phyloP scores from a whole-genome alignment of 371 early-diverging fungal genomes.

The Fennellomyces sp. region DNA sequence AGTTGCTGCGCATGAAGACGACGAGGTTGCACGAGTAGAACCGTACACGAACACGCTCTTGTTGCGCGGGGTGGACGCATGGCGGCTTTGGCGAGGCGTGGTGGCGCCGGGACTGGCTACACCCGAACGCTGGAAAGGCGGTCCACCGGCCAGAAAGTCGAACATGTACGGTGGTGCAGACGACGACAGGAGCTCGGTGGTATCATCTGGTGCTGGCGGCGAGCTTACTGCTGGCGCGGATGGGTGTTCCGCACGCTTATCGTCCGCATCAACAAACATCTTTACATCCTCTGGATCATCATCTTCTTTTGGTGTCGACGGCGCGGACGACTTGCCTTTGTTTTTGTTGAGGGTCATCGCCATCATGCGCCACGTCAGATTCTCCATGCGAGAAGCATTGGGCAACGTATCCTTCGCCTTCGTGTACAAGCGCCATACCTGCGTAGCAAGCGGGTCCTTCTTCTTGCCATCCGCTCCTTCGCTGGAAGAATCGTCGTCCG shows the following conservation, averaged over 20 bases:
- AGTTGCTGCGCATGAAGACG: slow-evolving; percentile 11
- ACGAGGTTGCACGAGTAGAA: slow-evolving; percentile 25
- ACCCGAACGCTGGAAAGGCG: slow-evolving; percentile 14
- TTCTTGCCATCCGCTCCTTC: slow-evolving; percentile 23
- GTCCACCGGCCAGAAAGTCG: slow-evolving; percentile 26
- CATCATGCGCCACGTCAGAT: slow-evolving; percentile 74
- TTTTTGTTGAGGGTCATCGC: slow-evolving; percentile 55
- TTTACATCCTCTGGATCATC: background rate
- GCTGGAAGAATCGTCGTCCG: slow-evolving; percentile 30
- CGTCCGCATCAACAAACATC: slow-evolving; percentile 18
- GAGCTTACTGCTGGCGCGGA: background rate
- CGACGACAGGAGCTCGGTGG: slow-evolving; percentile 30
- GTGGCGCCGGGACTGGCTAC: slow-evolving; percentile 8
- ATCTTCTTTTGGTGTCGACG: slow-evolving; percentile 12
- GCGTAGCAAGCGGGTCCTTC: slow-evolving; percentile 56
- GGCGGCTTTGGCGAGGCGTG: slow-evolving; percentile 15
- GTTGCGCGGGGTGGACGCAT: slow-evolving; percentile 15
- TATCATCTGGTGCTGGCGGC: slow-evolving; percentile 40
- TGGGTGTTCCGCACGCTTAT: background rate
- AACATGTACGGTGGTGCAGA: slow-evolving; percentile 40
- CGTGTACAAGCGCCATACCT: slow-evolving; percentile 67
- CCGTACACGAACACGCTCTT: slow-evolving; percentile 30
- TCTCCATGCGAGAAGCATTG: slow-evolving; percentile 65
- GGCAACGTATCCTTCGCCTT: slow-evolving; percentile 65
- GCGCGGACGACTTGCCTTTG: slow-evolving; percentile 8